Base-by-base conservation (phyloP, 208 protist genomes). In the Angomonas deanei region DNA sequence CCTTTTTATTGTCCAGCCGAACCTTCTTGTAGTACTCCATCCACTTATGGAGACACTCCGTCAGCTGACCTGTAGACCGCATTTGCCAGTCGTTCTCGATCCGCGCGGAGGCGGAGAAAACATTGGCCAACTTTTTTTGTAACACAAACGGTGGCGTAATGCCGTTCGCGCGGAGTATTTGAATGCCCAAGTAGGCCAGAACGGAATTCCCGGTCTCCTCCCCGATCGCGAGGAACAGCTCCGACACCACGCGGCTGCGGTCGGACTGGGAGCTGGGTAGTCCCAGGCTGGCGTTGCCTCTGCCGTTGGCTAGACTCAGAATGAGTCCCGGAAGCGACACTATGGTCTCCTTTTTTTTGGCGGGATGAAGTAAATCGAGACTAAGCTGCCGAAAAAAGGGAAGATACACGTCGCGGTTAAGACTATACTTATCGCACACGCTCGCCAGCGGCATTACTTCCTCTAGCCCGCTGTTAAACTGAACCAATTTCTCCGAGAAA, bases 111-210 rank as follows among this genome's bases (percentile, higher is more conserved):
- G 80, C 73, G 4, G 88, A 69, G 59, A 94, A 94, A 17, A 92
- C 88, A 61, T 88, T 94, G 4, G 88, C 91, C 19, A 94, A 64
- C 61, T 88, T 76, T 63, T 94, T 94, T 71, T 94, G 88, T 3
- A 82, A 79, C 3, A 72, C 59, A 57, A 89, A 91, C 10, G 88
- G 84, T 1, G 84, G 76, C 10, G 73, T 39, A 53, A 94, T 82
- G 55, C 84, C 66, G 64, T 94, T 91, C 5, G 84, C 84, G 42
- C 88, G 88, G 30, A 94, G 74, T 27, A 94, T 80, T 72, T 94
- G 88, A 46, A 92, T 68, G 27, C 80, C 82, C 11, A 94, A 74
- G 61, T 83, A 94, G 48, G 88, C 84, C 5, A 92, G 58, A 34
- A 90, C 84, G 36, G 84, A 84, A 70, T 92, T 88, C 11, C 88